Percentiles rank a stretch among this genome's conserved stretches.
Conservation (phyloP, 164 flowering plant genomes). For the Liquidambar formosana region DNA sequence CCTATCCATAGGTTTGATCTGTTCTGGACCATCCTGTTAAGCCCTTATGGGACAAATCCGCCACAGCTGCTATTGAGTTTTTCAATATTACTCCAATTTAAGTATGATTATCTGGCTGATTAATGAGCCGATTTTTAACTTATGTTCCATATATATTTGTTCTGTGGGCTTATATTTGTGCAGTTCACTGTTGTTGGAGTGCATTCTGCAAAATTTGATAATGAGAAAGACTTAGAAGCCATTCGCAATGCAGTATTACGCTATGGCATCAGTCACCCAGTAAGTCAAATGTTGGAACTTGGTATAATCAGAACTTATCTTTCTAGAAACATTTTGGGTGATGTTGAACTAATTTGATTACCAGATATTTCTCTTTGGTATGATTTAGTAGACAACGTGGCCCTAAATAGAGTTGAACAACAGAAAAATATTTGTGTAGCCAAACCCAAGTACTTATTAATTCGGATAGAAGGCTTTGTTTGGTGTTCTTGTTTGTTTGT, state of each 20-base stretch:
- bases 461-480: constrained; percentile 3
- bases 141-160: not conserved
- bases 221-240: constrained; percentile 94
- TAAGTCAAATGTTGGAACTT: constrained; percentile 36
- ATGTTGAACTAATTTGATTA: not conserved
- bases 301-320: not conserved
- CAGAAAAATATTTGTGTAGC: not conserved
- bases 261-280: constrained; percentile 84
- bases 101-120: not conserved
- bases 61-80: no score
- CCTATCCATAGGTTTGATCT: no score
- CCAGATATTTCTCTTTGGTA: not conserved
- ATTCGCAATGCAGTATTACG: constrained; percentile 93
- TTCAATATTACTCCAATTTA: constrained; percentile 1
- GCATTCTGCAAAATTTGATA: constrained; percentile 97
- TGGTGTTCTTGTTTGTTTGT: not conserved
- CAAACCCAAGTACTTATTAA: no score
- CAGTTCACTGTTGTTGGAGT: constrained; percentile 96
- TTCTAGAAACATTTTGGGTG: not conserved
- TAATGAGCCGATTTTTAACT: not conserved
- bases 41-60: no score
- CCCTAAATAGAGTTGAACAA: not conserved
- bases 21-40: no score
- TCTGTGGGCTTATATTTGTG: constrained; percentile 12
- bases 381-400: not conserved